Percentiles rank a stretch among this genome's conserved stretches.
Evolutionary conservation across 2,329 filamentous ascomycete species (phyloP).

Genomic region (Alternaria consortialis): DNA sequence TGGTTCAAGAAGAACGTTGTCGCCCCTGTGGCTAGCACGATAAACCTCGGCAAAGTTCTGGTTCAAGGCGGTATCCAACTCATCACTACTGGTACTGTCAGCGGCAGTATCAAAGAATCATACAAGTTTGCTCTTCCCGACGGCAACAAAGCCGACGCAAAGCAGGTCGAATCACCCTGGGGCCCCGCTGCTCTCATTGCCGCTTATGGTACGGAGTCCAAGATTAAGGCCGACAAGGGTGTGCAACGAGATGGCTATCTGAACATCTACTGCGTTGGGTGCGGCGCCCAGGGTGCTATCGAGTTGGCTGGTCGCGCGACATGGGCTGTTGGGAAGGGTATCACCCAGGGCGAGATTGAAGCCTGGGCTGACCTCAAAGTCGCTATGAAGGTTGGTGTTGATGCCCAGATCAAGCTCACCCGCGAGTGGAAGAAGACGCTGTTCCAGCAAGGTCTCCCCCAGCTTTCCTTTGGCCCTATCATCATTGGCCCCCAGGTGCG

Average conservation of each 20-base stretch:
- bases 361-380: slow-evolving; percentile 8
- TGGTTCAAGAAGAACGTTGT: too few species aligned
- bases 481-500: background rate
- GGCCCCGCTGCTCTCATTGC: slow-evolving; percentile 1
- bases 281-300: background rate
- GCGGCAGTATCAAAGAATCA: background rate
- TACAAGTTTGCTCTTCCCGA: background rate
- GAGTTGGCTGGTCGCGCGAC: slow-evolving; percentile 6
- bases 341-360: slow-evolving; percentile 4
- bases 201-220: slow-evolving; percentile 5
- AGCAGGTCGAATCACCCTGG: slow-evolving; percentile 2
- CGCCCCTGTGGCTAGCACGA: too few species aligned
- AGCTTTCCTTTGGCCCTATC: slow-evolving; percentile 1
- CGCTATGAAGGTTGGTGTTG: slow-evolving; percentile 4
- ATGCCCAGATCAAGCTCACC: slow-evolving; percentile 5
- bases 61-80: background rate
- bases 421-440: slow-evolving; percentile 4
- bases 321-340: background rate
- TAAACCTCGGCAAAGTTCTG: too few species aligned
- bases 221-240: slow-evolving; percentile 3
- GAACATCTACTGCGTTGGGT: slow-evolving; percentile 7
- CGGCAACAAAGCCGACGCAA: background rate
- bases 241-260: slow-evolving; percentile 3
- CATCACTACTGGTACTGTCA: background rate
- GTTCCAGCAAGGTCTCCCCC: background rate